These are phyloP conservation scores for Lichtheimia ornata DNA, from an alignment of 371 early-diverging fungal genomes.

Conservation along the genomic window DNA sequence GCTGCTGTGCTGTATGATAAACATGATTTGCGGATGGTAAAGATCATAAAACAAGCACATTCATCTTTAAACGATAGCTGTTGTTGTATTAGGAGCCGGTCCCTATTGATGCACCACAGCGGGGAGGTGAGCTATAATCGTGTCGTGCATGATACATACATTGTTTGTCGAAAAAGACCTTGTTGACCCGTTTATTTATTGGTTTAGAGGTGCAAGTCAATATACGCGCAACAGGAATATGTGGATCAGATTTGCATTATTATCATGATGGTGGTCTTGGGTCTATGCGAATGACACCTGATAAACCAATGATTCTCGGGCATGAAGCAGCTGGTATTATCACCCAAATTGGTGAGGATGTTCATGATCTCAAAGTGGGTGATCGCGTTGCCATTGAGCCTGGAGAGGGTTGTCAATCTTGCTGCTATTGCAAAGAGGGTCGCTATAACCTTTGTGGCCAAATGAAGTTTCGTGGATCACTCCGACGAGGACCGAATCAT, in stretches of 20 bases:
- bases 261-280: conserved; percentile 23
- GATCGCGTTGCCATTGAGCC: conserved; percentile 37
- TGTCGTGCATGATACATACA: background rate
- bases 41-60: background rate
- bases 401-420: conserved; percentile 20
- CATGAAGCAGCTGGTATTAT: conserved; percentile 50
- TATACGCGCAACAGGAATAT: conserved; percentile 27
- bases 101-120: conserved; percentile 8
- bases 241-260: conserved; percentile 29
- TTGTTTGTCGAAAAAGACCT: background rate
- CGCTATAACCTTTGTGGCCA: conserved; percentile 29
- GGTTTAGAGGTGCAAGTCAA: conserved; percentile 22
- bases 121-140: conserved; percentile 7
- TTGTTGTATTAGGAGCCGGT: conserved; percentile 12
- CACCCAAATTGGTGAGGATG: conserved; percentile 35
- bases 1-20: conserved; percentile 21
- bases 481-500: conserved; percentile 23
- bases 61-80: background rate
- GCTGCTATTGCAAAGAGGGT: conserved; percentile 21
- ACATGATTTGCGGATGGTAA: conserved; percentile 19
- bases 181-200: too few relatives aligned
- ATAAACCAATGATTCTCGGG: conserved; percentile 32
- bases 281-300: conserved; percentile 1
- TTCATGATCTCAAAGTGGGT: conserved; percentile 22
- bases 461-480: conserved; percentile 32